A percentile compares a stretch with the other conserved stretches of the same genome.
phyloP scores from a whole-genome alignment of 2,329 filamentous ascomycete species.

The Apiospora marii region DNA sequence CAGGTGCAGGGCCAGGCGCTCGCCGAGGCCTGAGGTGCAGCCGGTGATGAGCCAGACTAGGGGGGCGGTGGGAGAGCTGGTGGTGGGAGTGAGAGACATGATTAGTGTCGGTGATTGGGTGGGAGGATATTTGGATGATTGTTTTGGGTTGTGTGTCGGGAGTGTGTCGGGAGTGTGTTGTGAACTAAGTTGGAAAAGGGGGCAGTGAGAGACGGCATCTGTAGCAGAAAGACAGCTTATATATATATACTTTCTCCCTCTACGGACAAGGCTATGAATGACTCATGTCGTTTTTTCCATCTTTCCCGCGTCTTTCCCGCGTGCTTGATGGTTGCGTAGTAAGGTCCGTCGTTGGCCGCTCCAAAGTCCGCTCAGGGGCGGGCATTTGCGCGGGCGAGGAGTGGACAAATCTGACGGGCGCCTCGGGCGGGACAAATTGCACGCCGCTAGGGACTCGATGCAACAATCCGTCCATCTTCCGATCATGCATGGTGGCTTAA shows the following conservation, averaged over 20 bases:
- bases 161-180: too few relatives aligned
- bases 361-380: neutral
- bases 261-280: too few relatives aligned
- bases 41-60: constrained; percentile 28
- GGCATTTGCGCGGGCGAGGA: neutral
- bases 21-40: constrained; percentile 32
- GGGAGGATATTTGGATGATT: too few relatives aligned
- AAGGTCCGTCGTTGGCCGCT: neutral
- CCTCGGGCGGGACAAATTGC: neutral
- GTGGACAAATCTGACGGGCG: neutral
- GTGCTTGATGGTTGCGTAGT: neutral
- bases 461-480: neutral
- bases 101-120: neutral
- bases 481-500: neutral
- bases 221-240: neutral
- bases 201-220: neutral
- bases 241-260: neutral
- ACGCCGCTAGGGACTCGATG: neutral
- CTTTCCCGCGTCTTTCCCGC: too few relatives aligned
- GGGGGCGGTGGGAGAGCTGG: neutral
- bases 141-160: too few relatives aligned
- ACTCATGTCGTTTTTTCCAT: neutral
- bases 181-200: neutral
- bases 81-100: neutral
- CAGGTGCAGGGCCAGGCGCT: constrained; percentile 28